A percentile compares a stretch with the other conserved stretches of the same genome.
Conservation (phyloP, 2,329 filamentous ascomycete species). For the Ascochyta koolunga region DNA sequence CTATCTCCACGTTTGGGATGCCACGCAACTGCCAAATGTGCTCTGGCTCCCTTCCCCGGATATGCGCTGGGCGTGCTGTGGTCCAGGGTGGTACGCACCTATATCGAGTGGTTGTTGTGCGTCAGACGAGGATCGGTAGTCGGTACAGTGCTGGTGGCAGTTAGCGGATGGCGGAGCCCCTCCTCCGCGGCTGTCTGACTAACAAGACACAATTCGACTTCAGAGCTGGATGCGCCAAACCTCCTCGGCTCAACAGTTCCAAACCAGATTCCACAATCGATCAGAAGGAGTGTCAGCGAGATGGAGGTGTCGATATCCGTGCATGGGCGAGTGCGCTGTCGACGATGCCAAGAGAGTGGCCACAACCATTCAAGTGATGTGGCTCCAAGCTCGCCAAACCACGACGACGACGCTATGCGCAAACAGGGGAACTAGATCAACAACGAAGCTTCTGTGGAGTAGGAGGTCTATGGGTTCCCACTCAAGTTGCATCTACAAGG, state of each 20-base stretch:
- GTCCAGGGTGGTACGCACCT: conserved; percentile 36
- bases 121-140: conserved; percentile 27
- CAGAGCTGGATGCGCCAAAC: conserved; percentile 11
- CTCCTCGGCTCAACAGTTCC: conserved; percentile 19
- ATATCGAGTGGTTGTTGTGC: conserved; percentile 36
- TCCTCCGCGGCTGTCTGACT: conserved; percentile 33
- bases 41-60: neutral
- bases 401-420: conserved; percentile 24
- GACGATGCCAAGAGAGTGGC: conserved; percentile 41
- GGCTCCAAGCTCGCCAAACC: conserved; percentile 37
- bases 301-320: conserved; percentile 21
- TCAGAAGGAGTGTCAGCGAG: conserved; percentile 7
- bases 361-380: conserved; percentile 34
- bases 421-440: conserved; percentile 14
- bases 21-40: conserved; percentile 2
- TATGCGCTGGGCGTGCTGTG: conserved; percentile 12
- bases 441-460: conserved; percentile 8
- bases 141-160: conserved; percentile 36
- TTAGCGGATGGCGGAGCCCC: conserved; percentile 44
- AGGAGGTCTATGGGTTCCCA: neutral
- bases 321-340: conserved; percentile 41
- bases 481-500: conserved; percentile 8
- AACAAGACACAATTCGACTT: conserved; percentile 26
- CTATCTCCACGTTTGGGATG: conserved; percentile 1
- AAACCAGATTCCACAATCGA: conserved; percentile 8